Base-by-base conservation (phyloP, 2,329 filamentous ascomycete genomes). In the Colletotrichum karsti region DNA sequence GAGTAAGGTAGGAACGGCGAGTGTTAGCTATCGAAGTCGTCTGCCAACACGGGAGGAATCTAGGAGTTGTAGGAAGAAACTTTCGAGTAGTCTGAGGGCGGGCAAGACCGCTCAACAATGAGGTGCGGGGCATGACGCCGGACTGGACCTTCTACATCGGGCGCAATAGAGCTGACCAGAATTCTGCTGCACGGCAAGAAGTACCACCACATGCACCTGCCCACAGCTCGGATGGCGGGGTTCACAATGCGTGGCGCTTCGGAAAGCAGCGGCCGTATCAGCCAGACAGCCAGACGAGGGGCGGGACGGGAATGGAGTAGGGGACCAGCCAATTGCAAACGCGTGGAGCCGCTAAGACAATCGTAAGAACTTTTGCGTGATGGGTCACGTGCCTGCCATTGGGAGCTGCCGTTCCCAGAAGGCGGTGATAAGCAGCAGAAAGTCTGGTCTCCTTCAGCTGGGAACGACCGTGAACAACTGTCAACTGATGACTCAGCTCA, bases 1-100 rank as follows among this genome's bases (percentile, higher is more conserved):
- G 80, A 75, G 85, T 86, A 37, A 89, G 83, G 72, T 90, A 89
- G 15, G 81, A 73, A 72, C 81, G 80, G 33, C 60, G 54, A 67
- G 63, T 63, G 50, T 35, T 22, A 59, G 56, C 42, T 59, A 15
- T 50, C 56, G 41, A 30, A 30, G 63, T 61, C 48, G 53, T 56
- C 51, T 62, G 69, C 60, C 56, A 63, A 60, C 51, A 64, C 46
- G 48, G 50, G 60, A 54, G 41, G 59, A 68, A 56, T 67, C 53
- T 60, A 46, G 55, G 66, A 57, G 64, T 64, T 67, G 66, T 37
- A 62, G 39, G 46, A 64, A 48, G 51, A 60, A 48, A 61, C 48
- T 60, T 63, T 69, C 61, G 48, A 61, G 20, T 48, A 48, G 58
- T 53, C 8, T 67, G 66, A 69, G 62, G 50, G 62, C 48, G 63